Evolutionary conservation across 441 rosid genomes (phyloP).

Genomic region (Lepidium campestre): DNA sequence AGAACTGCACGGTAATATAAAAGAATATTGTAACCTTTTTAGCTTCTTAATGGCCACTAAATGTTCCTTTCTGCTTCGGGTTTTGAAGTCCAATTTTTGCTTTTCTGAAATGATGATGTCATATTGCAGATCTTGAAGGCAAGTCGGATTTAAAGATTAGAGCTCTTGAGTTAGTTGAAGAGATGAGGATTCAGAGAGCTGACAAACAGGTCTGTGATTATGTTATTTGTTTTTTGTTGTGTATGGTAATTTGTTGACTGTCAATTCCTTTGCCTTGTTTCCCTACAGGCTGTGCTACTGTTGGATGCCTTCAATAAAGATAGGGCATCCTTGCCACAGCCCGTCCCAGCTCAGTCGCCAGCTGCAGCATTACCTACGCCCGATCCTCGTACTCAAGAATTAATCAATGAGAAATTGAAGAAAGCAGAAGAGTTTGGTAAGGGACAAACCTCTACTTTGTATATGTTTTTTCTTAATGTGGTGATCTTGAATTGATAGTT

Average conservation of each 20-base stretch:
- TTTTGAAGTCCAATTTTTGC: background rate
- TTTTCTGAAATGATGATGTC: background rate
- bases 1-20: conserved; percentile 65
- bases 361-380: conserved; percentile 71
- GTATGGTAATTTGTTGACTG: background rate
- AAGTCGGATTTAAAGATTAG: conserved; percentile 89
- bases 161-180: conserved; percentile 86
- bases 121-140: conserved; percentile 77
- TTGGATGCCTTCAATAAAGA: conserved; percentile 99
- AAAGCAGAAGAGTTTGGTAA: conserved; percentile 98
- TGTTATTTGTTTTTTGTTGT: conserved; percentile 7
- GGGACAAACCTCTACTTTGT: conserved; percentile 15
- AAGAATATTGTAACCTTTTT: background rate
- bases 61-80: background rate
- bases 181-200: conserved; percentile 88
- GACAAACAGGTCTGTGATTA: conserved; percentile 69
- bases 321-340: conserved; percentile 93
- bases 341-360: conserved; percentile 65
- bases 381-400: conserved; percentile 93
- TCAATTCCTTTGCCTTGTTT: conserved; percentile 13
- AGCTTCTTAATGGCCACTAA: background rate
- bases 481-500: background rate
- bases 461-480: background rate
- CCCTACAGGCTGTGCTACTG: conserved; percentile 75
- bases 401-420: conserved; percentile 96